These are phyloP conservation scores for Plasmodium yoelii DNA, from an alignment of 169 alveolate genomes.

Conservation along the genomic window DNA sequence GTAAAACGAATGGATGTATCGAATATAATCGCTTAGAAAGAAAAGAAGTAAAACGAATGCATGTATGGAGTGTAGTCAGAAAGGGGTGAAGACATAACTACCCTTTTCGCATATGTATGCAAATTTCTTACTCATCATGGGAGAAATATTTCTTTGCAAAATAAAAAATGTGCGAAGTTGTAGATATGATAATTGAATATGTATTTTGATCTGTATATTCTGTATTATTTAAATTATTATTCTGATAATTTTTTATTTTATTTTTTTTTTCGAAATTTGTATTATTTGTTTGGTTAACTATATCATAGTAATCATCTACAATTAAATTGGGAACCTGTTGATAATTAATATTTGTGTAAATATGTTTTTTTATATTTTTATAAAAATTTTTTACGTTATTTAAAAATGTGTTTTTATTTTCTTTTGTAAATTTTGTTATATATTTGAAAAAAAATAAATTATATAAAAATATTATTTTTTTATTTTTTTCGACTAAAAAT, in stretches of 20 bases:
- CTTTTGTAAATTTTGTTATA: background rate
- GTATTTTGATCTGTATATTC: no score
- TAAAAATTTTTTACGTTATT: constrained; percentile 4
- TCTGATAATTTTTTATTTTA: no score
- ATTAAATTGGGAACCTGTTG: constrained; percentile 12
- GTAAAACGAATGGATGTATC: constrained; percentile 5
- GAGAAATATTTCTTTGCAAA: constrained; percentile 22
- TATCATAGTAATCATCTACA: constrained; percentile 39
- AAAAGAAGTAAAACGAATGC: background rate
- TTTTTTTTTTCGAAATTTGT: no score
- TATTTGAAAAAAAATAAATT: constrained; percentile 17
- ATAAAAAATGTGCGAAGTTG: constrained; percentile 30
- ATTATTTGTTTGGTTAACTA: no score
- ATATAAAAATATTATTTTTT: constrained; percentile 11
- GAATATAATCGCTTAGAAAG: constrained; percentile 6
- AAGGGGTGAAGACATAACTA: background rate
- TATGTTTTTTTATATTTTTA: constrained; percentile 9
- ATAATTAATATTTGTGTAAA: constrained; percentile 7
- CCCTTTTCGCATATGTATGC: background rate
- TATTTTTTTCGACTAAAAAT: background rate
- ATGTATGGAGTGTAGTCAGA: no score
- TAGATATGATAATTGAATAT: constrained; percentile 19
- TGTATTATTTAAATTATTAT: no score
- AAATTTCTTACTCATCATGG: constrained; percentile 14
- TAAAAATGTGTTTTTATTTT: background rate